Percentiles rank a stretch among this genome's conserved stretches.
These are phyloP conservation scores for Chrysosporium queenslandicum DNA, from an alignment of 2,329 filamentous ascomycete species.

Conservation along the genomic window DNA sequence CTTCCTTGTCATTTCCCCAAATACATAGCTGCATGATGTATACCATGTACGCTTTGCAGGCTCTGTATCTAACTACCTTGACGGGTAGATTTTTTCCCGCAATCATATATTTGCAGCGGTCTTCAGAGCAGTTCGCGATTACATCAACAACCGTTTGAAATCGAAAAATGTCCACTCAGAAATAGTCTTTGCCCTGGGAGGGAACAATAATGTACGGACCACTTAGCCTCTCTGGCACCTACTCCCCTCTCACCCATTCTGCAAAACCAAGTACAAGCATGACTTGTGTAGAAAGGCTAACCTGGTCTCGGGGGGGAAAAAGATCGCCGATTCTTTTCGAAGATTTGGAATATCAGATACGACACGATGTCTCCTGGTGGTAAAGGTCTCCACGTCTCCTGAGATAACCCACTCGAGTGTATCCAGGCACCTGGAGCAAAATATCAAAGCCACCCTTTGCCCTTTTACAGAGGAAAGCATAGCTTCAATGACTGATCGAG, in stretches of 20 bases:
- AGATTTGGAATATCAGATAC: slow-evolving; percentile 68
- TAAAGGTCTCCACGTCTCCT: slow-evolving; percentile 60
- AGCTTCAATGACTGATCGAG: slow-evolving; percentile 50
- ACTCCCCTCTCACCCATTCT: neutral
- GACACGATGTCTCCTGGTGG: slow-evolving; percentile 62
- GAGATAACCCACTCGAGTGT: slow-evolving; percentile 40
- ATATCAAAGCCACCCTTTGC: slow-evolving; percentile 52
- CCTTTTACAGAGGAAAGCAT: slow-evolving; percentile 57
- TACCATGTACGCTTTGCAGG: neutral
- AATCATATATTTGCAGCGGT: slow-evolving; percentile 64
- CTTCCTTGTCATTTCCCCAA: no score
- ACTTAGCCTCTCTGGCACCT: neutral
- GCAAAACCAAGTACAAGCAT: no score
- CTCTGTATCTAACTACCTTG: neutral
- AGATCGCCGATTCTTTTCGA: slow-evolving; percentile 89
- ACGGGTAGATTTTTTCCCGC: slow-evolving; percentile 55
- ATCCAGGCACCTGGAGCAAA: slow-evolving; percentile 50
- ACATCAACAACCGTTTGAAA: slow-evolving; percentile 52
- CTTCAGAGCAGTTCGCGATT: slow-evolving; percentile 64
- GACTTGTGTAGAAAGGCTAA: no score
- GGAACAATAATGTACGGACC: slow-evolving; percentile 64
- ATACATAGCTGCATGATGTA: neutral
- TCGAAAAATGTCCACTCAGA: slow-evolving; percentile 85
- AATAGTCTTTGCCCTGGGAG: slow-evolving; percentile 67
- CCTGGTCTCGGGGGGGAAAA: slow-evolving; percentile 1